Conservation (phyloP, 768 basidiomycete species). For the Tulasnella sp. region DNA sequence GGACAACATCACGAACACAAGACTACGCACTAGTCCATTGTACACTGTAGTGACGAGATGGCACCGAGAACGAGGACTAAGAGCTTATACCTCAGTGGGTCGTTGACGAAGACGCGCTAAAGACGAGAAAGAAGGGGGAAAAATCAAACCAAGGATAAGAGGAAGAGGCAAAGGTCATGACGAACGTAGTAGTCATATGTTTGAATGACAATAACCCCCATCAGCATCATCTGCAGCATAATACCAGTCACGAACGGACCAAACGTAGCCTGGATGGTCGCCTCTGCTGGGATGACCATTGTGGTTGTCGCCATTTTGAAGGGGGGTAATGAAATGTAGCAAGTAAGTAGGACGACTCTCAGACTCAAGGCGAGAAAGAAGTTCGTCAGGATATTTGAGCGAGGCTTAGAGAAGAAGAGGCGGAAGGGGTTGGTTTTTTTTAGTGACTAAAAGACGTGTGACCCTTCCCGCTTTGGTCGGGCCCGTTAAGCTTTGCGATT, state of each 20-base stretch:
- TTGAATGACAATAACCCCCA: slow-evolving; percentile 11
- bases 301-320: background rate
- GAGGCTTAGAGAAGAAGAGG: too few relatives aligned
- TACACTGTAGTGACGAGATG: background rate
- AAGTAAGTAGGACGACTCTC: background rate
- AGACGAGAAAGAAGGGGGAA: too few relatives aligned
- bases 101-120: slow-evolving; percentile 4
- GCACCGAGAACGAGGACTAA: background rate
- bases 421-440: too few relatives aligned
- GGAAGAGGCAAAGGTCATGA: background rate
- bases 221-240: slow-evolving; percentile 14
- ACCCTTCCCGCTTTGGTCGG: too few relatives aligned
- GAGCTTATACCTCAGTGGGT: background rate
- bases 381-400: too few relatives aligned
- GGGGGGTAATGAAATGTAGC: too few relatives aligned
- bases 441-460: too few relatives aligned
- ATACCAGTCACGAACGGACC: slow-evolving; percentile 15
- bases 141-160: background rate
- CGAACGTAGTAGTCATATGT: slow-evolving; percentile 10
- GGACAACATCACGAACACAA: background rate
- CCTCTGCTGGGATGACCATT: background rate
- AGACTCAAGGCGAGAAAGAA: background rate
- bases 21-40: slow-evolving; percentile 11
- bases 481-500: too few relatives aligned
- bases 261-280: slow-evolving; percentile 3